phyloP scores from a whole-genome alignment of 2,329 filamentous ascomycete genomes.

The Pseudogymnoascus destructans region DNA sequence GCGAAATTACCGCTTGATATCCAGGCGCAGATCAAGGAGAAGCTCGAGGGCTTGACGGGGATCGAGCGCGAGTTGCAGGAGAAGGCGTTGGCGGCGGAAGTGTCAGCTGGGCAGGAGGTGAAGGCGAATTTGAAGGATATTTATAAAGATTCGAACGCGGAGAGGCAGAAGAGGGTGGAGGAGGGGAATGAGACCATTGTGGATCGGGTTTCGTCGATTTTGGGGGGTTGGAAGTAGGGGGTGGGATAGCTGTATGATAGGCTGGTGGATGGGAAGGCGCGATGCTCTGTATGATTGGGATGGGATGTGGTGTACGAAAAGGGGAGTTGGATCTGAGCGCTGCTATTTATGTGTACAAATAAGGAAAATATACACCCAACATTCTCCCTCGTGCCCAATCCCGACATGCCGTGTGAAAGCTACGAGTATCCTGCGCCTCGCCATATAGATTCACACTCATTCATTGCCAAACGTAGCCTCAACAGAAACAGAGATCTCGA shows the following conservation, averaged over 20 bases:
- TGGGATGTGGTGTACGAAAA: neutral
- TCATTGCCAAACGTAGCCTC: neutral
- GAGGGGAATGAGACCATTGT: slow-evolving; percentile 35
- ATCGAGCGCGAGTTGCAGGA: slow-evolving; percentile 49
- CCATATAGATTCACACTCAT: neutral
- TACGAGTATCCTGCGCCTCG: neutral
- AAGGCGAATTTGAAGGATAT: slow-evolving; percentile 41
- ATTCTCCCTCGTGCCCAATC: neutral
- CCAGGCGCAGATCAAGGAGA: slow-evolving; percentile 38
- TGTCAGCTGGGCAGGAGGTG: slow-evolving; percentile 46
- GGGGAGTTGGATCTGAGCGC: neutral
- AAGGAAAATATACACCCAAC: neutral
- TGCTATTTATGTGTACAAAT: slow-evolving; percentile 5
- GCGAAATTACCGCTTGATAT: slow-evolving; percentile 33
- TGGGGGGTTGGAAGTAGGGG: slow-evolving; percentile 13
- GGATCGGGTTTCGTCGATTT: slow-evolving; percentile 28
- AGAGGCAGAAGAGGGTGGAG: slow-evolving; percentile 41
- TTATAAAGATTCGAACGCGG: slow-evolving; percentile 41
- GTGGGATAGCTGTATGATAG: neutral
- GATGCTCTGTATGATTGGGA: neutral
- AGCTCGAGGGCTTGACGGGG: slow-evolving; percentile 43
- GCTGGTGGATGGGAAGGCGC: neutral
- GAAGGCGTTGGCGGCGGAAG: slow-evolving; percentile 49
- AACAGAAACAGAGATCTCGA: neutral
- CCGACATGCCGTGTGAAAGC: neutral